phyloP scores from a whole-genome alignment of 2,329 filamentous ascomycete species.

The Rhexocercosporidium sp. region DNA sequence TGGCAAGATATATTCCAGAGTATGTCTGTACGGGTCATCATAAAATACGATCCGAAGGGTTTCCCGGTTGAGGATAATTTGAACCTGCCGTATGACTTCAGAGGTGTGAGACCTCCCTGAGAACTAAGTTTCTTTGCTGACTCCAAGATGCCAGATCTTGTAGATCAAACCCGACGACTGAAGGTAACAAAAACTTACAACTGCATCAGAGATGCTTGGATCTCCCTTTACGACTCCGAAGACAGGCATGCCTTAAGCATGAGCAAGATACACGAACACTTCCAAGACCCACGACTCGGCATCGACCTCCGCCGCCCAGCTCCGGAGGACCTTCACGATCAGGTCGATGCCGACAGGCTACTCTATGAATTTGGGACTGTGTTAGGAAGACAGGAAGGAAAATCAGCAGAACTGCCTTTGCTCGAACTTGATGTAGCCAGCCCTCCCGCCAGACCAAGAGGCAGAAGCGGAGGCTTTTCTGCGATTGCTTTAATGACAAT shows the following conservation, averaged over 20 bases:
- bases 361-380: constrained; percentile 6
- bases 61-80: constrained; percentile 3
- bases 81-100: constrained; percentile 10
- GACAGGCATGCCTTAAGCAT: not conserved
- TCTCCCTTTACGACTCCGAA: constrained; percentile 1
- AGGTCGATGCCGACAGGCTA: constrained; percentile 6
- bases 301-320: constrained; percentile 6
- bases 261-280: constrained; percentile 13
- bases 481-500: constrained; percentile 1
- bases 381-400: constrained; percentile 1
- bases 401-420: not conserved
- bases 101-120: not conserved
- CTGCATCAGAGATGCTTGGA: constrained; percentile 13
- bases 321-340: not conserved
- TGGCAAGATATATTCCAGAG: constrained; percentile 14
- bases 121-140: not conserved
- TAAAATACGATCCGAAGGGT: constrained; percentile 9
- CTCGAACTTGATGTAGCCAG: not conserved
- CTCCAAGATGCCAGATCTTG: not conserved
- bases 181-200: constrained; percentile 4
- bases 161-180: not conserved
- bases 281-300: not conserved
- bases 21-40: constrained; percentile 3
- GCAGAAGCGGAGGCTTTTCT: constrained; percentile 10
- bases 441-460: not conserved